phyloP scores from a whole-genome alignment of 2,329 filamentous ascomycete species.

The Penicillium sp. region DNA sequence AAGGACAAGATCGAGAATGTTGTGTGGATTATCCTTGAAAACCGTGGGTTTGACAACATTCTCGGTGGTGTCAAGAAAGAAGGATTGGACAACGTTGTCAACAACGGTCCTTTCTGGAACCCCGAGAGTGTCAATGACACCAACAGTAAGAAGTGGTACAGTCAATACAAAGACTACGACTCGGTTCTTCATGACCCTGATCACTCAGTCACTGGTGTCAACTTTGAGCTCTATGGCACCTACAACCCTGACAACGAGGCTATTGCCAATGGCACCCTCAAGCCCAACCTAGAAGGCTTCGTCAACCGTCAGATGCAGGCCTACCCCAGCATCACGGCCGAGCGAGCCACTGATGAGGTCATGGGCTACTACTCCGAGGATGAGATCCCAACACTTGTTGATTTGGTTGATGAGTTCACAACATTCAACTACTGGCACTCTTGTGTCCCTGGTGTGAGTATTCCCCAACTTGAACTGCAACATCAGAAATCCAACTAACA shows the following conservation, averaged over 20 bases:
- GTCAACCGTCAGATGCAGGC: slow-evolving; percentile 38
- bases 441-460: slow-evolving; percentile 42
- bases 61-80: slow-evolving; percentile 40
- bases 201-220: slow-evolving; percentile 43
- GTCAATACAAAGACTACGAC: slow-evolving; percentile 38
- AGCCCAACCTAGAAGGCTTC: slow-evolving; percentile 37
- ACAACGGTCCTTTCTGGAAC: slow-evolving; percentile 45
- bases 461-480: neutral
- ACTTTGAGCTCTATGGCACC: slow-evolving; percentile 44
- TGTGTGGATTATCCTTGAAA: slow-evolving; percentile 42
- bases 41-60: slow-evolving; percentile 39
- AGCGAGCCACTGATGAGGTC: slow-evolving; percentile 38
- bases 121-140: slow-evolving; percentile 32
- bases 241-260: slow-evolving; percentile 39
- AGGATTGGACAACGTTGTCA: slow-evolving; percentile 43
- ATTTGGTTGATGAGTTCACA: slow-evolving; percentile 41
- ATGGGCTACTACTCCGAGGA: slow-evolving; percentile 46
- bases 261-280: slow-evolving; percentile 33
- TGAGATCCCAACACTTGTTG: slow-evolving; percentile 42
- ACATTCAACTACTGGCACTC: slow-evolving; percentile 49
- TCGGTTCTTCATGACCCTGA: slow-evolving; percentile 43
- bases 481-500: slow-evolving; percentile 6
- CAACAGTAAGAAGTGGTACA: slow-evolving; percentile 29
- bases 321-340: slow-evolving; percentile 32
- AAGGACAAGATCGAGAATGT: slow-evolving; percentile 39